Evolutionary conservation across 257 asterid species (phyloP).

Genomic region (Solanum medicagineum): DNA sequence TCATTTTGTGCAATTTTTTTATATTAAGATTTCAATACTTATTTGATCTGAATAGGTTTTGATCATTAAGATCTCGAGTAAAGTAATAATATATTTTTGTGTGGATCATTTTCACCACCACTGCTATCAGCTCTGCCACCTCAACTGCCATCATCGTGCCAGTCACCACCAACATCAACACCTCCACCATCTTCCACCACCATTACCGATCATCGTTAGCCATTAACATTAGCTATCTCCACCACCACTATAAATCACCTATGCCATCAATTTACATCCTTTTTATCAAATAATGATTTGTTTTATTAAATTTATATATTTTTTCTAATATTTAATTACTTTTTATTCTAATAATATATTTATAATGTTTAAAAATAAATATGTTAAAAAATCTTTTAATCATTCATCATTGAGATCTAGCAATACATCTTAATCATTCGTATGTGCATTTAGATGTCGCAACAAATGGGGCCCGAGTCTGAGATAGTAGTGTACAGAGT

Average conservation of each 20-base stretch:
- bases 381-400: neutral
- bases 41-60: neutral
- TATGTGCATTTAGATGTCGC: neutral
- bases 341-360: neutral
- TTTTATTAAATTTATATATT: neutral
- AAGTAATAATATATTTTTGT: neutral
- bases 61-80: neutral
- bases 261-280: neutral
- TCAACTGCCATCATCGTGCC: neutral
- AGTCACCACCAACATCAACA: too few relatives aligned
- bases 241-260: neutral
- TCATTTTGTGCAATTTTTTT: neutral
- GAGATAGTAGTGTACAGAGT: neutral
- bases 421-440: neutral
- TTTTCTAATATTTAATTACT: neutral
- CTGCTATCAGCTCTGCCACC: neutral
- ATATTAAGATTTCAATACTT: neutral
- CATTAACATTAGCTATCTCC: neutral
- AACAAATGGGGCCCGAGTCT: neutral
- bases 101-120: neutral
- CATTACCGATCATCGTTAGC: neutral
- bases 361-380: neutral
- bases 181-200: neutral
- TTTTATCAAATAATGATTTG: neutral
- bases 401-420: too few relatives aligned